A percentile compares a stretch with the other conserved stretches of the same genome.
phyloP scores from a whole-genome alignment of 306 rosid genomes.

The Luffa aegyptiaca region DNA sequence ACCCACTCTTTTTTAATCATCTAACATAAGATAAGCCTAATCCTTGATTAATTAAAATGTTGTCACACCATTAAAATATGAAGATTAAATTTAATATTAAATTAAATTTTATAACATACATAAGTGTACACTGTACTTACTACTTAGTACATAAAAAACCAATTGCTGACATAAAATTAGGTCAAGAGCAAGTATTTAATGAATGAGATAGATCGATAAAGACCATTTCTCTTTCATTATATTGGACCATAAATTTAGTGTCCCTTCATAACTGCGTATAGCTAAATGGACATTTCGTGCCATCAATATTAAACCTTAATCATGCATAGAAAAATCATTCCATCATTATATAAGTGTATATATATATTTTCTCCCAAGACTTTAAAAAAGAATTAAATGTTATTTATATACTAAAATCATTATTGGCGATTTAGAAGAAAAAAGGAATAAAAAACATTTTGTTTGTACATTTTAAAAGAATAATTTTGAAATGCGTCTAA shows the following conservation, averaged over 20 bases:
- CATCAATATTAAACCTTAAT: background rate
- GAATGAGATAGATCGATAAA: background rate
- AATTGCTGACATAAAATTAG: constrained; percentile 4
- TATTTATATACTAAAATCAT: too few species aligned
- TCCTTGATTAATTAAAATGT: background rate
- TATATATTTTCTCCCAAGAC: too few species aligned
- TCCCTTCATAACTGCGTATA: background rate
- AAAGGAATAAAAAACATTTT: too few species aligned
- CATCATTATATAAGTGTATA: too few species aligned
- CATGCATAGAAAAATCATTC: too few species aligned
- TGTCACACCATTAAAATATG: background rate
- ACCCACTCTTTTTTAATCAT: background rate
- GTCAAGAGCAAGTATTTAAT: background rate
- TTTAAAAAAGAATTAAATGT: too few species aligned
- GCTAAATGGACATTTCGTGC: background rate
- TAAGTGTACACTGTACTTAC: background rate
- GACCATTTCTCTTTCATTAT: background rate
- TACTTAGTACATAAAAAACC: background rate
- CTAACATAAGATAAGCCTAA: background rate
- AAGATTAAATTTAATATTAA: background rate
- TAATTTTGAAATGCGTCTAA: too few species aligned
- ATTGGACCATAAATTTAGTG: background rate
- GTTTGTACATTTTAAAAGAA: too few species aligned
- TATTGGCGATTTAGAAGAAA: too few species aligned
- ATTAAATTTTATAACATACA: background rate